Evolutionary conservation across 306 rosid genomes (phyloP), one percentile per base, ranked within the genome.

Genomic region (Glycine latifolia): DNA sequence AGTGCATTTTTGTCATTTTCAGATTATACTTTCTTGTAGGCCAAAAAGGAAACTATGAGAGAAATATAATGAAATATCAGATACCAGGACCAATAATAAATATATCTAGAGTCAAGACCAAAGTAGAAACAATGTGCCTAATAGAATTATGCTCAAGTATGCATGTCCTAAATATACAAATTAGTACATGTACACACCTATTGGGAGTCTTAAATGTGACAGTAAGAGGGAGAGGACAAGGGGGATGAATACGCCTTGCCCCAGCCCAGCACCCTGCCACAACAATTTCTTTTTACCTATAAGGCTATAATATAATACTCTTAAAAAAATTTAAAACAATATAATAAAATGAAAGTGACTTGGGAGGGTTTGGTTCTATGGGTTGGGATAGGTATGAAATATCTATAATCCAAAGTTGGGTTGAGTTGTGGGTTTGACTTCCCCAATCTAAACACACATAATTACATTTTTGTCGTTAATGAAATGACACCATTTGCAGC

Each of bases 21-120:
- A 84, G 58, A 60, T 74, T 75, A 66, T 59, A 70, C 47, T 77
- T 68, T 67, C 75, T 48, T 15, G 61, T 37, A 73, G 35, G 37
- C 46, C 55, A 39, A 63, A 58, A 50, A 66, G 2, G 0, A 17
- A 14, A 47, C 59, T 16, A 1, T 20, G 26, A 20, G 12, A 62
- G 52, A 49, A 33, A 79, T 67, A 26, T 52, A 26, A 78, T 75
- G 47, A 76, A 69, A 76, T 20, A 67, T 44, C 54, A 62, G 43
- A 74, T 41, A 47, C 13, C 13, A 73, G 10, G 11, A 58, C 16
- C 33, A 73, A 58, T 20, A 76, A 66, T 16, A 48, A 39, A 56
- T 56, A 68, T 49, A 82, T 67, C 31, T 26, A 26, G 31, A 26
- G 31, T 26, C 60, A 78, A 63, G 75, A 67, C 48, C 66, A 50